Conservation (phyloP, 495 filamentous ascomycete genomes). For the Tuber melanosporum region DNA sequence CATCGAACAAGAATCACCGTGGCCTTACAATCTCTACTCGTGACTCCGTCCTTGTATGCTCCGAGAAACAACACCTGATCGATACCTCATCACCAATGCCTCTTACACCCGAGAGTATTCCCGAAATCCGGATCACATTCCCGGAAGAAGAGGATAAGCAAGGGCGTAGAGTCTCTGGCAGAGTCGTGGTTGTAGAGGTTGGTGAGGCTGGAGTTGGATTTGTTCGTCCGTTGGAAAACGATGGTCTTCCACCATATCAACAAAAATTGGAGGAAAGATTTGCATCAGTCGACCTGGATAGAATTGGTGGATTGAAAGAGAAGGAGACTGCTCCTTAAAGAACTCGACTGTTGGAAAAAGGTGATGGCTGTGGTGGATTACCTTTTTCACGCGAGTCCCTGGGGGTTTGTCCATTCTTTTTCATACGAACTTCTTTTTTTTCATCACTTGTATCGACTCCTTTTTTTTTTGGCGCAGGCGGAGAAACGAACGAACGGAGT, state of each 20-base stretch:
- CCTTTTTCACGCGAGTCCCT: neutral
- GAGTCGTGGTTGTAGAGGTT: constrained; percentile 86
- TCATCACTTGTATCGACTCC: constrained; percentile 24
- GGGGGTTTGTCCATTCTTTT: constrained; percentile 8
- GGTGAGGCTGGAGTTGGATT: constrained; percentile 78
- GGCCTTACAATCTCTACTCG: constrained; percentile 60
- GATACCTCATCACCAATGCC: constrained; percentile 68
- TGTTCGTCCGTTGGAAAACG: constrained; percentile 69
- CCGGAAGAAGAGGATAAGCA: constrained; percentile 89
- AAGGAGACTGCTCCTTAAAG: constrained; percentile 43
- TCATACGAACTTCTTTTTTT: constrained; percentile 27
- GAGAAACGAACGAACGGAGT: constrained; percentile 26
- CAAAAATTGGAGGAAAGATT: constrained; percentile 68
- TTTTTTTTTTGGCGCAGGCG: constrained; percentile 25
- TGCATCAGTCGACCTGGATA: constrained; percentile 86
- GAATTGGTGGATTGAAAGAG: constrained; percentile 91
- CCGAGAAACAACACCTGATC: constrained; percentile 64
- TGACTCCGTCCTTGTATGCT: constrained; percentile 62
- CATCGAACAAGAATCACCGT: constrained; percentile 53
- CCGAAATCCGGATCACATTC: constrained; percentile 97
- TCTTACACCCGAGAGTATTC: constrained; percentile 67
- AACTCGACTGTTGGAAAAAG: constrained; percentile 10
- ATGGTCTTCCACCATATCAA: constrained; percentile 80
- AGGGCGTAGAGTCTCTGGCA: constrained; percentile 74
- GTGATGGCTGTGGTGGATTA: neutral